Evolutionary conservation across 305 asterid genomes (phyloP), one percentile per base, ranked within the genome.

Genomic region (Fraxinus xanthoxyloides): DNA sequence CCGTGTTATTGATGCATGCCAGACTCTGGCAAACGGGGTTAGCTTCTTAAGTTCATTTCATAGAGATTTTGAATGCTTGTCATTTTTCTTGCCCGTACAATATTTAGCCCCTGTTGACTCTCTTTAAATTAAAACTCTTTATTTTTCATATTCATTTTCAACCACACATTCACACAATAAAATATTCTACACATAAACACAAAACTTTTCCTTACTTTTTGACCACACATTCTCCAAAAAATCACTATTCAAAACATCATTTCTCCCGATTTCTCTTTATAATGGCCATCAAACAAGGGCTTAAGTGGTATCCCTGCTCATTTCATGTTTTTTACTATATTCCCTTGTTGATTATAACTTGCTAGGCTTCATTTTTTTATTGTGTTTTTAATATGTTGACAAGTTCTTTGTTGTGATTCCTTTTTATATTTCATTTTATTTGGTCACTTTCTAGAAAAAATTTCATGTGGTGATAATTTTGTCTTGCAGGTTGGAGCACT

Each of bases 401-500:
- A 30, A 74, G 75, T 65, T 61, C 24, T 70, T 70, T 70, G 46
- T 31, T 13, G 1, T 32, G 65, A 70, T 32, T 32, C 81, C 76
- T 72, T 77, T 34, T 51, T 54, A 28, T 48, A 65, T 81, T 77
- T 72, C 28, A 46, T 77, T 31, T 76, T 82, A 15, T 77, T 24
- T 28, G 38, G 46, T 69, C 77, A 30, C 6, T 24, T 75, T 77
- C 13, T 81, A 24, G 72, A 54, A 30, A 79, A 77, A 15, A 7
- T 74, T 76, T 65, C 56, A 75, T 46, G 3, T 72, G 34, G 2
- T 32, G 21, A 17, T 81, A 79, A 76, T 75, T 80, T 77, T 85
- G 51, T 73, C 31, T 8, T 89, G 88, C 87, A 90, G 97, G 95
- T 92, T 85, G 95, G 93, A 79, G 83, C 91, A 73, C 73, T 92